Percentiles rank a stretch among this genome's conserved stretches.
Evolutionary conservation across 2,329 filamentous ascomycete genomes (phyloP).

Genomic region (Triangularia verruculosa): DNA sequence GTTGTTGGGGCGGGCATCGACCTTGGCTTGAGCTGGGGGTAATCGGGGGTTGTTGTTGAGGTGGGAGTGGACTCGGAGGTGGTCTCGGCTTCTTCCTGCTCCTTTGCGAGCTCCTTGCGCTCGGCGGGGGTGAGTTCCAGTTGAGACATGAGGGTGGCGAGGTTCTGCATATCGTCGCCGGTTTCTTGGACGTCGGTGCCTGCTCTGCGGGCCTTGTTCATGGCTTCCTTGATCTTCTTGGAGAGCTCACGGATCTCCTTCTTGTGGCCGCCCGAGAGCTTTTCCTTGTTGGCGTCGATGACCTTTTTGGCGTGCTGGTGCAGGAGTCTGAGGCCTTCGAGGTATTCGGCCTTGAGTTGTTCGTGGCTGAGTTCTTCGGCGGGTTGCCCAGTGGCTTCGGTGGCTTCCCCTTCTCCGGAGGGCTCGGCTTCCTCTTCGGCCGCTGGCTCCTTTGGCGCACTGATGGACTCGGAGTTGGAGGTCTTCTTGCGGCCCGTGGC

Average conservation of each 20-base stretch:
- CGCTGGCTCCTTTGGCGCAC: slow-evolving; percentile 25
- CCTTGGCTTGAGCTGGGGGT: background rate
- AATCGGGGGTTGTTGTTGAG: background rate
- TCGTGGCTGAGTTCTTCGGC: slow-evolving; percentile 30
- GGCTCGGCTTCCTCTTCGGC: slow-evolving; percentile 17
- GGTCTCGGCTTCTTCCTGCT: slow-evolving; percentile 11
- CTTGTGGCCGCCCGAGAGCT: slow-evolving; percentile 69
- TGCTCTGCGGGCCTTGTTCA: slow-evolving; percentile 49
- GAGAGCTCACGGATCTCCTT: slow-evolving; percentile 72
- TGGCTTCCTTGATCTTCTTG: slow-evolving; percentile 59
- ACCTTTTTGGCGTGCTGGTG: slow-evolving; percentile 28
- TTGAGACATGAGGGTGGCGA: slow-evolving; percentile 48
- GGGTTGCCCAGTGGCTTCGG: slow-evolving; percentile 22
- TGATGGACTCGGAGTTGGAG: slow-evolving; percentile 24
- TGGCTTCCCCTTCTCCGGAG: slow-evolving; percentile 24
- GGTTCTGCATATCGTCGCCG: slow-evolving; percentile 50
- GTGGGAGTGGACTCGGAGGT: background rate
- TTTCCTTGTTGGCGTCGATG: slow-evolving; percentile 22
- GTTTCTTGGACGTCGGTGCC: slow-evolving; percentile 35
- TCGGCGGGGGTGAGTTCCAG: slow-evolving; percentile 29
- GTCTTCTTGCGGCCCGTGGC: slow-evolving; percentile 73
- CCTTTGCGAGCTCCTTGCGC: slow-evolving; percentile 36
- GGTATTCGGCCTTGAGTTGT: slow-evolving; percentile 38
- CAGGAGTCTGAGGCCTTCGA: slow-evolving; percentile 44
- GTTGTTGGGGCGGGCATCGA: background rate